Evolutionary conservation across 495 filamentous ascomycete species (phyloP), one percentile per base, ranked within the genome.

Genomic region (Podospora tetraspora): DNA sequence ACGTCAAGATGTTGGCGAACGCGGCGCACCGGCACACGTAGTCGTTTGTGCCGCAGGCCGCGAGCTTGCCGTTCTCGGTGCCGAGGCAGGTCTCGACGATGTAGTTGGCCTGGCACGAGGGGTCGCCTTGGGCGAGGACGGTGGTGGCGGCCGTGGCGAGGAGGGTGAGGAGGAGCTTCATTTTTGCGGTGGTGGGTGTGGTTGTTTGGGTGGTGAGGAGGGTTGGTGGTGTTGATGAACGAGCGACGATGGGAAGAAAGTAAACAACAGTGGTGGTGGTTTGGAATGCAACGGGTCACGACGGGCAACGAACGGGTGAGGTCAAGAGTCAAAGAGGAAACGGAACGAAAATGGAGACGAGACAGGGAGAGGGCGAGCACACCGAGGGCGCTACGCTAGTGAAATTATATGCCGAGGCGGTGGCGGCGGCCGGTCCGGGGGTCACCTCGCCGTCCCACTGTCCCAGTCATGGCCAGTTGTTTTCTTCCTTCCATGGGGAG

Each of bases 31-130:
- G 69, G 72, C 81, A 84, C 66, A 65, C 72, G 60, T 79, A 84
- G 70, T 84, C 81, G 57, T 62, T 69, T 16, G 62, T 66, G 0
- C 6, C 62, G 73, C 81, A 84, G 9, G 68, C 63, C n/a, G 64
- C 72, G 62, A 84, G 69, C 67, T 78, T 77, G 64, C 71, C 70
- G 64, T 76, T 77, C 56, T 82, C 79, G 24, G 72, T 75, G 2
- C 57, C 56, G 57, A 84, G 76, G 68, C 81, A 84, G 37, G 77
- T 67, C 60, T 82, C 80, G 73, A 84, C 77, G 66, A 82, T 81
- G 67, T 80, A 80, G 68, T 80, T 72, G 37, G 81, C 81, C 16
- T 66, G 77, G 63, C 81, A 84, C 9, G 67, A 69, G 7, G 70
- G 66, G 29, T 69, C 61, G 43, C 61, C 69, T 61, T 78, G 73